Base-by-base conservation (phyloP, 345 rosid genomes). In the Eucalyptus guilfoylei region DNA sequence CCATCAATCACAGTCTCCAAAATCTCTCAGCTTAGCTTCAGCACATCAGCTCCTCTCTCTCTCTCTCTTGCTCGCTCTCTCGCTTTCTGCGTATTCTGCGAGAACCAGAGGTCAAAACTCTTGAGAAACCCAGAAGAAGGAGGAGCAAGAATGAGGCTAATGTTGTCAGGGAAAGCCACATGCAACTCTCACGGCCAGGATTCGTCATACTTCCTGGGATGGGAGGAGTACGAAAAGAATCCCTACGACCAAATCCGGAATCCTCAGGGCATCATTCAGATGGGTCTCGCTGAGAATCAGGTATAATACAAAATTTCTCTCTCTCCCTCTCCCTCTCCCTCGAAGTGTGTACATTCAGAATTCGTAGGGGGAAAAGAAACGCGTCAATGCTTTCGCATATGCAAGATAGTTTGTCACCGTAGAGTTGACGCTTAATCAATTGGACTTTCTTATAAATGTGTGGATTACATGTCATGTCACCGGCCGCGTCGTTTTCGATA, bases 211-310 rank as follows among this genome's bases (percentile, higher is more conserved):
- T 96, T 97, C 89, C 90, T 95, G 4, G 99, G 99, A 5, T 96
- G 96, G 98, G 90, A 96, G 69, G 95, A 93, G 62, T 96, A 93
- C 49, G 97, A 95, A 93, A 94, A 95, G 69, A 95, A 96, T 87
- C 97, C 96, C 13, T 96, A 94, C 88, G 91, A 97, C 44, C 92
- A 92, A 85, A 32, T 90, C 72, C 89, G 88, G 62, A 97, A 97
- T 89, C 96, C 98, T 11, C 87, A 88, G 8, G 99, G 99, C 32
- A 95, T 97, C 88, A 93, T 97, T 88, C 99, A 97, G 89, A 96
- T 97, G 99, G 99, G 98, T n/a, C 95, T 97, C 85, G 99, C 99
- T 48, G 99, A 97, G 90, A 97, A 97, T 89, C 99, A 96, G 95
- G 99, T 95, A 32, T 40, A 21, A 40, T 6, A 76, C 47, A 24